Evolutionary conservation across 805 yeast genomes (phyloP), one percentile per base, ranked within the genome.

Genomic region (Starmerella asiatica): DNA sequence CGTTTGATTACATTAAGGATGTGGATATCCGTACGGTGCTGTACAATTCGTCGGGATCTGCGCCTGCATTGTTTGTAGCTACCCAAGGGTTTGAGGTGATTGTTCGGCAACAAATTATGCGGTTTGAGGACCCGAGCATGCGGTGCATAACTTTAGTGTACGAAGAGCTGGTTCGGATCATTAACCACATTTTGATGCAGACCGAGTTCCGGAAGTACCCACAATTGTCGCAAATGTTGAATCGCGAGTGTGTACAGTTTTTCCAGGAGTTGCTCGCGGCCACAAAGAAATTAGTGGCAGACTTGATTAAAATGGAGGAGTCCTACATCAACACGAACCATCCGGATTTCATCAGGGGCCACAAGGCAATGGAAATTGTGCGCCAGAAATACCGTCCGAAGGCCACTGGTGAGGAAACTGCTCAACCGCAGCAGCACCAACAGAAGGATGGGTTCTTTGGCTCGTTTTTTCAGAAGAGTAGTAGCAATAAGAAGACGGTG

Each of bases 251-350:
- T 51, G 75, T 86, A 45, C 80, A 75, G 51, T 86, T 73, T 53
- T 68, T 91, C 54, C 76, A 93, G 57, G 79, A 73, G 42, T 77
- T 82, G 27, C 70, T 83, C 49, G 58, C 74, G 17, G 97, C 98
- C 45, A 84, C 98, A 18, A 84, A 79, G 57, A 70, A 71, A 39
- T 82, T 91, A 55, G 94, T 86, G 30, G 61, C 68, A 26, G 96
- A 91, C 59, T 70, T 91, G 43, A 84, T 91, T 51, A 66, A 62
- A 43, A 68, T 94, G 44, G 98, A 91, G 62, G 88, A 86, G 55
- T 79, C 94, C 3, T 91, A 91, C 61, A 85, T 91, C 52, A 91
- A 91, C 62, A 91, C 98, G 4, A 97, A 94, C 2, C 98, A 91
- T 57, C 96, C 97, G 3, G 97, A 91, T 59, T 73, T 91, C 55